Evolutionary conservation across 306 rosid genomes (phyloP), one percentile per base, ranked within the genome.

Genomic region (Ormosia semicastrata): DNA sequence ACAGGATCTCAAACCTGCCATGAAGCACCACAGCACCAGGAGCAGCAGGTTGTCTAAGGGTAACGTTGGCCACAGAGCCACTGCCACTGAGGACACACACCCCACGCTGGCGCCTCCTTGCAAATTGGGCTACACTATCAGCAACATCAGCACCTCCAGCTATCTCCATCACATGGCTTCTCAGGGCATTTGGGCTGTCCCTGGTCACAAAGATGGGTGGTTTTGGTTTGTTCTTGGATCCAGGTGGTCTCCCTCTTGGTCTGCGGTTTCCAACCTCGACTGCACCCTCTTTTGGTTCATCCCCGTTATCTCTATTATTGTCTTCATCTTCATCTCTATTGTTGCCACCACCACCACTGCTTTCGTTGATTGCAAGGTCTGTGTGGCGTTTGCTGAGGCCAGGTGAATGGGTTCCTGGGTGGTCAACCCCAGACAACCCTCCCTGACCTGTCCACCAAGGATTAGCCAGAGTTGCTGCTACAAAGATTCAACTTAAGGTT

Each of bases 371-470:
- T 4, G 88, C 84, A 6, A 87, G 85, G 77, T 92, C 91, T 14
- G 87, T 80, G 79, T 86, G 88, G 56, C 65, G 90, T 81, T 91
- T 92, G 85, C 46, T 84, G 6, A 83, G 39, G 24, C 67, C 50
- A 0, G 95, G 81, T 10, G 99, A 89, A 78, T 91, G 89, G 83
- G 84, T 85, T 18, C 87, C 91, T 78, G 86, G 90, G 88, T 92
- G 90, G 88, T 92, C 99, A 68, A 91, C 85, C 13, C 93, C 98
- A 76, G 91, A 85, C 83, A 92, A 77, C 86, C 97, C 98, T 64
- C 89, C 92, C 85, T 87, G 95, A 36, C 83, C 83, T 8, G 92
- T 85, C 99, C 99, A 95, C 99, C 99, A 95, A 52, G 98, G 99
- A 77, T 92, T 95, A 76, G 99, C 98, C 99, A 95, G 91, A 80